Evolutionary conservation across 139 green algal species (phyloP), one percentile per base, ranked within the genome.

Genomic region (Chlorella sorokiniana): DNA sequence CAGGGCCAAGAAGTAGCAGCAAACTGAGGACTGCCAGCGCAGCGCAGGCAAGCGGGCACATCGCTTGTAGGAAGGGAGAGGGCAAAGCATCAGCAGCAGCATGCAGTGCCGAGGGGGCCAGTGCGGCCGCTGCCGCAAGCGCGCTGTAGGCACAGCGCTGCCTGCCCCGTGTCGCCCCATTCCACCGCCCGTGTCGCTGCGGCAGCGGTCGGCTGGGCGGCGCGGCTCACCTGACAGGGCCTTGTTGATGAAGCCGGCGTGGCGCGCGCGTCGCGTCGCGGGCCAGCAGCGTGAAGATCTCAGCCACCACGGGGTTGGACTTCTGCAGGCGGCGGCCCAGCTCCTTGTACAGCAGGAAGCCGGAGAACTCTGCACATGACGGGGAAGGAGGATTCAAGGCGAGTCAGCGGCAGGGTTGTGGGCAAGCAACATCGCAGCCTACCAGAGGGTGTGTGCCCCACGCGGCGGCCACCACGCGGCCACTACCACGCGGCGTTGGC

Each of bases 261-360:
- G 97, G 68, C 97, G 93, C 0, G 97, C 97, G n/a, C n/a, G n/a
- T n/a, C 93, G 99, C 97, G 85, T 99, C 97, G 27, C 97, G 93
- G 9, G 94, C 98, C 94, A 99, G 98, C 20, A 99, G 91, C 2
- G 96, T 98, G 93, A 99, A 99, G 78, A 97, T 97, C 87, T 98
- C 94, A 31, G 96, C 96, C 16, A 98, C 93, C 3, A 85, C 82
- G 44, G 96, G 96, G 90, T 96, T 98, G 73, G 86, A 95, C 72
- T 95, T 93, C 94, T 99, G 98, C 41, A 99, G 89, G 73, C 97
- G 93, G 23, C 97, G 88, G 22, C 97, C 97, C 69, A 99, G 92
- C 93, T 99, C 97, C 91, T 99, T 99, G 94, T 99, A 99, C 29
- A 99, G 91, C 65, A 99, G 87, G 91, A 99, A 99, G 77, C 97